Percentiles rank a stretch among this genome's conserved stretches.
Conservation (phyloP, 257 asterid species). For the Lantana camara region DNA sequence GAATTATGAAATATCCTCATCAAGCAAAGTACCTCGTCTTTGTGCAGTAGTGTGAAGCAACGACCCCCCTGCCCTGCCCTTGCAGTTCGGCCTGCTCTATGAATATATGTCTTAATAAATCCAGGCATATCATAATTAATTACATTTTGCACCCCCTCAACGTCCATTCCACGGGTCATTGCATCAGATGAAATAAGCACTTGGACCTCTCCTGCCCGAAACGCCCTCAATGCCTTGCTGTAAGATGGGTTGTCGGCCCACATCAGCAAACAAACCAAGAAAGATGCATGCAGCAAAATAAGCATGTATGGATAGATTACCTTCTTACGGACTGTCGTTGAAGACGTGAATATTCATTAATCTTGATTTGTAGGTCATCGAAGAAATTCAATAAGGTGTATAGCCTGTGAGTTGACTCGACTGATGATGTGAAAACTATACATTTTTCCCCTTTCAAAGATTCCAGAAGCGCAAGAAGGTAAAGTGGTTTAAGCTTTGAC, state of each 20-base stretch:
- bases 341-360: conserved; percentile 85
- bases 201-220: conserved; percentile 66
- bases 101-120: conserved; percentile 75
- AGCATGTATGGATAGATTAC: conserved; percentile 39
- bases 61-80: conserved; percentile 81
- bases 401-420: conserved; percentile 81
- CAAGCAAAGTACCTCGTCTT: conserved; percentile 57
- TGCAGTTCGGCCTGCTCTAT: conserved; percentile 95
- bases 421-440: conserved; percentile 89
- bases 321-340: conserved; percentile 84
- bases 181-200: conserved; percentile 90
- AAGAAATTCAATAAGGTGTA: conserved; percentile 69
- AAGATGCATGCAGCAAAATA: not conserved
- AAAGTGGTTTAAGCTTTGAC: conserved; percentile 79
- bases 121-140: conserved; percentile 86
- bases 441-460: conserved; percentile 71
- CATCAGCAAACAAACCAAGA: conserved; percentile 11
- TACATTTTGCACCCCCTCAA: conserved; percentile 83
- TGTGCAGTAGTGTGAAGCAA: conserved; percentile 77
- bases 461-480: conserved; percentile 78
- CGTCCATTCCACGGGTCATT: conserved; percentile 96
- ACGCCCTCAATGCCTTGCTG: conserved; percentile 82
- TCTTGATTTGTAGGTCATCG: conserved; percentile 55
- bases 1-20: not conserved
- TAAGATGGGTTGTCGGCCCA: conserved; percentile 20